Conservation (phyloP, 106 monocot genomes). For the Cymbidium sinense region DNA sequence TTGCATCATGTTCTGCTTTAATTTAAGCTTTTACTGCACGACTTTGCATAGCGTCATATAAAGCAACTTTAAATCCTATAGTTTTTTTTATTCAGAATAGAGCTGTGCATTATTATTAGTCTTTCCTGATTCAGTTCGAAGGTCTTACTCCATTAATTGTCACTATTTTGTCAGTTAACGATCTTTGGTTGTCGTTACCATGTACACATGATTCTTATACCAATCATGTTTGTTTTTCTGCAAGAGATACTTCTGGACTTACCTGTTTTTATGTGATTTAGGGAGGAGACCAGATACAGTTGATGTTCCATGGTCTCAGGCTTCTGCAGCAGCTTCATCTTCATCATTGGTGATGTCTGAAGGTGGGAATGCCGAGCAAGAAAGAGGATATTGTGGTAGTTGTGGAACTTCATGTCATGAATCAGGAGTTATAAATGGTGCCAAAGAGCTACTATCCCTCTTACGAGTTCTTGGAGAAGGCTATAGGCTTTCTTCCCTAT, state of each 20-base stretch:
- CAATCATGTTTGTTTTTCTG: background rate
- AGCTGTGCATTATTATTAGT: background rate
- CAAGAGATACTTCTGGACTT: background rate
- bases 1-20: background rate
- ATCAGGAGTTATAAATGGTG: slow-evolving; percentile 33
- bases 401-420: slow-evolving; percentile 30
- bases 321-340: slow-evolving; percentile 35
- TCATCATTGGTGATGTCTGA: slow-evolving; percentile 46
- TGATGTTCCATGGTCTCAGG: slow-evolving; percentile 51
- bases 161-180: background rate
- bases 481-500: slow-evolving; percentile 72
- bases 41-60: background rate
- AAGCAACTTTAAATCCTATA: background rate
- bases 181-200: background rate
- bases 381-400: slow-evolving; percentile 27
- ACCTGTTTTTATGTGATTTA: slow-evolving; percentile 3
- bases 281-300: slow-evolving; percentile 37
- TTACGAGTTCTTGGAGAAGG: slow-evolving; percentile 82
- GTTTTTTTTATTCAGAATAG: background rate
- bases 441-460: slow-evolving; percentile 61
- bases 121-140: background rate
- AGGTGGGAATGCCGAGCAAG: slow-evolving; percentile 42
- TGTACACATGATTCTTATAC: background rate
- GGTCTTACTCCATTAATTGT: background rate
- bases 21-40: background rate